These are phyloP conservation scores for Fusarium nurragi DNA, from an alignment of 2,329 filamentous ascomycete species.

Conservation along the genomic window DNA sequence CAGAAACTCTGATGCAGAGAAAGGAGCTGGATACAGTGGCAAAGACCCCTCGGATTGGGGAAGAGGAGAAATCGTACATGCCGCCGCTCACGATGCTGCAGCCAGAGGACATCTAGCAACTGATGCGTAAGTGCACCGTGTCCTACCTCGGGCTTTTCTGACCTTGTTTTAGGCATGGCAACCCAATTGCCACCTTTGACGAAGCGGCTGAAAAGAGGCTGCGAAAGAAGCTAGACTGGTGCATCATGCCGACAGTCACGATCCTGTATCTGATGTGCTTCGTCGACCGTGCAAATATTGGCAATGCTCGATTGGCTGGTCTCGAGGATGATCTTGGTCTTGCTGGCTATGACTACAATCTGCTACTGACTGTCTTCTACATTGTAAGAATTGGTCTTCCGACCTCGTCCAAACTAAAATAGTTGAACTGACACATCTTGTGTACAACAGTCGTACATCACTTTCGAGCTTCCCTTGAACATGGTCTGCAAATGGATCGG, in stretches of 20 bases:
- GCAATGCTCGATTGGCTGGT: constrained; percentile 63
- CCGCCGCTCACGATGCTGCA: constrained; percentile 11
- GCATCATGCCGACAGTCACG: constrained; percentile 22
- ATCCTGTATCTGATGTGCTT: constrained; percentile 63
- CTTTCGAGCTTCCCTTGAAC: constrained; percentile 73
- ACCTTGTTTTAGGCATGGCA: background rate
- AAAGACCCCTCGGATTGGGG: background rate
- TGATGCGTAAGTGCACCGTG: background rate
- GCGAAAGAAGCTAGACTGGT: constrained; percentile 16
- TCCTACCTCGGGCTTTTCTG: background rate
- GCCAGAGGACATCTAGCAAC: constrained; percentile 14
- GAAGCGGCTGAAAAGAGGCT: constrained; percentile 5
- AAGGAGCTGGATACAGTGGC: background rate
- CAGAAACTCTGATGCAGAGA: constrained; percentile 11
- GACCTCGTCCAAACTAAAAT: accelerated
- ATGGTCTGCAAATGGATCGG: constrained; percentile 70
- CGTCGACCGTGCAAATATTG: constrained; percentile 78
- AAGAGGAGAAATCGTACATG: background rate
- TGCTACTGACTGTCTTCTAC: constrained; percentile 14
- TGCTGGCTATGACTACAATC: constrained; percentile 57
- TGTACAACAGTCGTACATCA: constrained; percentile 57
- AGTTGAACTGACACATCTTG: background rate
- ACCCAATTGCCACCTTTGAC: constrained; percentile 13
- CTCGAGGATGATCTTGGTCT: constrained; percentile 64
- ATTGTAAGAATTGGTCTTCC: background rate